These are phyloP conservation scores for Bretschneidera sinensis DNA, from an alignment of 345 rosid species.

Conservation along the genomic window DNA sequence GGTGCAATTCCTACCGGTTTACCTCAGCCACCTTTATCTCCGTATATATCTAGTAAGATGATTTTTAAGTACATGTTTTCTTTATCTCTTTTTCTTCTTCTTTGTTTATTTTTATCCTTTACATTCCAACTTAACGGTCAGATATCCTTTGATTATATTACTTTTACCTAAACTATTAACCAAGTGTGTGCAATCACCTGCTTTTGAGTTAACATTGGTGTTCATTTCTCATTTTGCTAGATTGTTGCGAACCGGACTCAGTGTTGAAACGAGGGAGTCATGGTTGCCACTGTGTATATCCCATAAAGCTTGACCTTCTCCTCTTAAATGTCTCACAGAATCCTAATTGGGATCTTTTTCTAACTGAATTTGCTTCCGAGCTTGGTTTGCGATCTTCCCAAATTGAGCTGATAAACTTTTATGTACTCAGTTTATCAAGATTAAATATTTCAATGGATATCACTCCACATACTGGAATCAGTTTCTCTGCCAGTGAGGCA, in stretches of 20 bases:
- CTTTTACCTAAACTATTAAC: too few relatives aligned
- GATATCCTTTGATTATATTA: background rate
- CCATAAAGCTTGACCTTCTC: constrained; percentile 93
- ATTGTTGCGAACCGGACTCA: constrained; percentile 75
- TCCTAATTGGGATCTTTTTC: constrained; percentile 61
- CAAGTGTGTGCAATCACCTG: too few relatives aligned
- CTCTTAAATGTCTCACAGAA: constrained; percentile 83
- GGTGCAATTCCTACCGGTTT: constrained; percentile 53
- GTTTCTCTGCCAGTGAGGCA: constrained; percentile 77
- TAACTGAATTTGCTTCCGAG: constrained; percentile 69
- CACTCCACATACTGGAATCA: constrained; percentile 72
- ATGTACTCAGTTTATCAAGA: constrained; percentile 57
- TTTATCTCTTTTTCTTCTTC: background rate
- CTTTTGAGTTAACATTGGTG: too few relatives aligned
- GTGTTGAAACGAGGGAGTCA: constrained; percentile 69
- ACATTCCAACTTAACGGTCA: background rate
- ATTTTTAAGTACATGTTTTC: constrained; percentile 4
- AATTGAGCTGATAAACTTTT: constrained; percentile 81
- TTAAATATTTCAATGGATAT: constrained; percentile 95
- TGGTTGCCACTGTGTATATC: constrained; percentile 91
- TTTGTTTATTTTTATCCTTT: background rate
- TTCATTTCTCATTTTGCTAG: constrained; percentile 35
- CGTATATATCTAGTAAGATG: constrained; percentile 55
- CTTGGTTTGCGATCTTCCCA: constrained; percentile 74
- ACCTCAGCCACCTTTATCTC: constrained; percentile 85